phyloP scores from a whole-genome alignment of 805 yeast species.

The Yarrowia bubula region DNA sequence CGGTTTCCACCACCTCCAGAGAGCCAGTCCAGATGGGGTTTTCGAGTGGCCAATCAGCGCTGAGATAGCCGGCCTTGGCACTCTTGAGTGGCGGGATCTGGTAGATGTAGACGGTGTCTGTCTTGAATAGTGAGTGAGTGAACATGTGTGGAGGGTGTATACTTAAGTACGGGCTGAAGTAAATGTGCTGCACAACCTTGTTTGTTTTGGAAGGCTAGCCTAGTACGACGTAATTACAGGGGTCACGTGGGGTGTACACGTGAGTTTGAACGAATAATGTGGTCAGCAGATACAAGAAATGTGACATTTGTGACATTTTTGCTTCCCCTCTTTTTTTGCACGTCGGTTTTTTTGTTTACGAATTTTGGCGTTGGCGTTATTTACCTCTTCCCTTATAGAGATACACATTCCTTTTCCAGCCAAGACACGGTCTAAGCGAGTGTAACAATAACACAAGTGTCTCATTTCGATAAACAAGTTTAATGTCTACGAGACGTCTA shows the following conservation, averaged over 20 bases:
- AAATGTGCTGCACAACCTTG: neutral
- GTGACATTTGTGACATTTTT: too few relatives aligned
- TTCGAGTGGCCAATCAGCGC: slow-evolving; percentile 40
- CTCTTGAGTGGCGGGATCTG: slow-evolving; percentile 37
- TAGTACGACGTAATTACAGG: too few relatives aligned
- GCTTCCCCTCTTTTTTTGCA: neutral
- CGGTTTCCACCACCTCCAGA: slow-evolving; percentile 37
- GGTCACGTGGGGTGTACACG: neutral
- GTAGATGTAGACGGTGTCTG: slow-evolving; percentile 35
- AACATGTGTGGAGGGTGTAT: neutral
- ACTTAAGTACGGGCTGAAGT: too few relatives aligned
- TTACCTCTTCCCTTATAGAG: neutral
- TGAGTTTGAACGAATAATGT: neutral
- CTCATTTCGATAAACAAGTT: too few relatives aligned
- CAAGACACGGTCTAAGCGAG: too few relatives aligned
- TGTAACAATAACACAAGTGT: too few relatives aligned
- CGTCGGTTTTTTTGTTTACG: neutral
- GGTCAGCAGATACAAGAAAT: too few relatives aligned
- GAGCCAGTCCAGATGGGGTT: slow-evolving; percentile 43
- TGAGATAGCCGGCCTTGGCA: slow-evolving; percentile 33
- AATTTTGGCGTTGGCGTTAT: slow-evolving; percentile 11
- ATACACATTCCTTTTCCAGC: neutral
- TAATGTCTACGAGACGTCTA: too few relatives aligned
- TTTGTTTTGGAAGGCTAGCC: too few relatives aligned
- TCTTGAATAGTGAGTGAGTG: slow-evolving; percentile 29